phyloP scores from a whole-genome alignment of 495 filamentous ascomycete genomes.

The Durotheca rogersii region DNA sequence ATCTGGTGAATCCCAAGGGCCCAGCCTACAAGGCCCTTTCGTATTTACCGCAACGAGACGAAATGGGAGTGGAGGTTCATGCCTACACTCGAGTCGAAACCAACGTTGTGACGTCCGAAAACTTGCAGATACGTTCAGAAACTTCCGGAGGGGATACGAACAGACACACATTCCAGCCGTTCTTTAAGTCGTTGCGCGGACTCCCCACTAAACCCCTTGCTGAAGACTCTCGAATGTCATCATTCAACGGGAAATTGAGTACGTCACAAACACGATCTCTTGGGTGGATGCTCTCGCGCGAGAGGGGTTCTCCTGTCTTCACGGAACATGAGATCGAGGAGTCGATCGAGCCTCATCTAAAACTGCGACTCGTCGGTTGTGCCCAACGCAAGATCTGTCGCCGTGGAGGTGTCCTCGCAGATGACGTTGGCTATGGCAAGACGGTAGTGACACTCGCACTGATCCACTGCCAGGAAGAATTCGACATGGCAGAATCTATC shows the following conservation, averaged over 20 bases:
- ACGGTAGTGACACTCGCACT: constrained; percentile 71
- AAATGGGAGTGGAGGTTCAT: not conserved
- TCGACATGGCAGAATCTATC: constrained; percentile 25
- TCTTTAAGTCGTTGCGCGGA: constrained; percentile 2
- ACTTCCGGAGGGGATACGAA: not conserved
- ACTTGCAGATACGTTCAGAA: constrained; percentile 4
- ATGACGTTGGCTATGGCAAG: constrained; percentile 81
- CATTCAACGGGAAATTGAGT: constrained; percentile 8
- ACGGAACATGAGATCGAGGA: constrained; percentile 70
- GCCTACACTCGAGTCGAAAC: constrained; percentile 3
- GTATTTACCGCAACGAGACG: constrained; percentile 2
- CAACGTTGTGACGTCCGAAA: constrained; percentile 5
- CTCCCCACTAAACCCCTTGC: not conserved
- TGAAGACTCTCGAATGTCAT: not conserved
- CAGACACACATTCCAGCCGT: constrained; percentile 14
- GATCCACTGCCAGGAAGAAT: constrained; percentile 50
- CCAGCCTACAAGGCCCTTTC: constrained; percentile 5
- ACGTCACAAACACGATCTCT: constrained; percentile 35
- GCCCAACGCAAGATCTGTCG: constrained; percentile 52
- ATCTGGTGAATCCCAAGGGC: constrained; percentile 4
- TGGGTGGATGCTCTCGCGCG: constrained; percentile 66
- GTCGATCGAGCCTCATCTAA: constrained; percentile 55
- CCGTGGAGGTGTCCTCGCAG: constrained; percentile 71
- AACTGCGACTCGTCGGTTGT: constrained; percentile 61
- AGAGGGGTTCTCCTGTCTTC: constrained; percentile 53